phyloP scores from a whole-genome alignment of 805 yeast genomes.

The Yueomyces sp. region DNA sequence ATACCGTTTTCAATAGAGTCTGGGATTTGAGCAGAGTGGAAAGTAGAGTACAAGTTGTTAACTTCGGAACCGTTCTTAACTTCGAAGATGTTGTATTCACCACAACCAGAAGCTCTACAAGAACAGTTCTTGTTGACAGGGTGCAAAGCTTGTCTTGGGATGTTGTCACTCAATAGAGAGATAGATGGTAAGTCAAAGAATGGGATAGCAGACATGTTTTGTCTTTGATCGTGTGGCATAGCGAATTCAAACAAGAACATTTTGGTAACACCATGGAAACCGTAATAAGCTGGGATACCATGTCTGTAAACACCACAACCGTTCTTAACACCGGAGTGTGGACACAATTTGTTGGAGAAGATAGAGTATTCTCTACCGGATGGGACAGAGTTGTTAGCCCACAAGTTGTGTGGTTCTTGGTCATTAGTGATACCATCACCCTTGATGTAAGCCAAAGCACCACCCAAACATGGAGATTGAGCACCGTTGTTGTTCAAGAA shows the following conservation, averaged over 20 bases:
- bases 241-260: constrained; percentile 56
- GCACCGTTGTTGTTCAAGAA: constrained; percentile 50
- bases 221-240: constrained; percentile 40
- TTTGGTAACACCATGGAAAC: constrained; percentile 48
- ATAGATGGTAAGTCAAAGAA: constrained; percentile 54
- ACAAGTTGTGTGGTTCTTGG: constrained; percentile 35
- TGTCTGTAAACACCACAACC: constrained; percentile 65
- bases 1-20: neutral
- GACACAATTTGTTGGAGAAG: constrained; percentile 44
- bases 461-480: constrained; percentile 47
- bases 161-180: constrained; percentile 58
- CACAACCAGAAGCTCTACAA: constrained; percentile 63
- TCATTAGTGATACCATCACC: constrained; percentile 37
- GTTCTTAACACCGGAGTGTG: constrained; percentile 32
- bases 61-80: constrained; percentile 46
- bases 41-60: constrained; percentile 43
- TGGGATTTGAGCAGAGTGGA: constrained; percentile 51
- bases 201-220: constrained; percentile 18
- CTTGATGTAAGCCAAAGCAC: constrained; percentile 47
- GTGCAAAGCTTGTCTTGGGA: constrained; percentile 60
- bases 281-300: constrained; percentile 61
- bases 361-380: constrained; percentile 51
- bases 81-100: constrained; percentile 63
- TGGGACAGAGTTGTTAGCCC: constrained; percentile 31
- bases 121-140: constrained; percentile 42